Evolutionary conservation across 352 stramenopile species (phyloP), one percentile per base, ranked within the genome.

Genomic region (Pythium sukuiense): DNA sequence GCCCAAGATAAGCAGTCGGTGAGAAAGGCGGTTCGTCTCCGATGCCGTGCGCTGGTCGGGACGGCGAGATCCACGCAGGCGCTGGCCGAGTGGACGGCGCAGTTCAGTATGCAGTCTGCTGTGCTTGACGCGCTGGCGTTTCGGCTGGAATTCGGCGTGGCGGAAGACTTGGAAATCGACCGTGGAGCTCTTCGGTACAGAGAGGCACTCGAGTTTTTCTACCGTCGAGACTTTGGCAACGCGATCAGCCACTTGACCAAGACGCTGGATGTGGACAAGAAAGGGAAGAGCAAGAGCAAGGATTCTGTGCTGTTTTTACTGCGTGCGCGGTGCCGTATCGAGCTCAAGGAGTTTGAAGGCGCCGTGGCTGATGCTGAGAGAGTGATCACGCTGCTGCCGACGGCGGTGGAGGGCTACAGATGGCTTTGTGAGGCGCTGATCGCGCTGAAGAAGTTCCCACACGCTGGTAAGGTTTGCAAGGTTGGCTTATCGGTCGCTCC

Each of bases 161-260:
- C n/a, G 2, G 33, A 33, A n/a, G 20, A 27, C 16, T 45, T 16
- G 8, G 35, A 20, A 16, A 52, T 63, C 37, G 45, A 63, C 14
- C 45, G 57, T 35, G 41, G 63, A 18, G 37, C 29, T 35, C 4
- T 35, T 32, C 39, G 45, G 3, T 71, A 71, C 46, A 53, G 59
- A 14, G 35, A n/a, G 0, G 43, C 54, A 20, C 46, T 71, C 4
- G 33, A 63, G 52, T 59, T 33, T 33, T 26, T 71, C 24, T 67
- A 67, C 37, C 65, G 65, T 14, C 54, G 59, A 14, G 65, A 71
- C 48, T 71, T 58, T 62, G 65, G 65, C 46, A 71, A 71, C 37
- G 52, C 53, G 7, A 60, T 71, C 9, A 35, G 41, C 18, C 9
- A 53, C 1, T 9, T 71, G 0, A 67, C 54, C 32, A 67, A 61